phyloP scores from a whole-genome alignment of 2,329 filamentous ascomycete species.

The Fusarium domesticum region DNA sequence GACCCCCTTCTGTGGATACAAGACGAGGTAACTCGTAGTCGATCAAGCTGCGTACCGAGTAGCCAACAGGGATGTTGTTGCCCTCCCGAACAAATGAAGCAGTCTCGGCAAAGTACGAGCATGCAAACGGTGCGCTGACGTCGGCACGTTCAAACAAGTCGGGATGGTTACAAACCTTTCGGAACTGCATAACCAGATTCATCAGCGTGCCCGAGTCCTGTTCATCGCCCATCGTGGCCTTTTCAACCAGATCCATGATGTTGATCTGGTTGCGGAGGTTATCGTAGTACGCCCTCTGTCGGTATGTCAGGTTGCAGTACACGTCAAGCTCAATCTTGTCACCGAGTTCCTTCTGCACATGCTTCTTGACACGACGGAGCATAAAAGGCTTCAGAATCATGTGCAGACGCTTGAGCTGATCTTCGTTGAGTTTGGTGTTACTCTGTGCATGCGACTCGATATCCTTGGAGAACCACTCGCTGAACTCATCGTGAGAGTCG shows the following conservation, averaged over 20 bases:
- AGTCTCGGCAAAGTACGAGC: slow-evolving; percentile 88
- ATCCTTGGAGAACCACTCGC: slow-evolving; percentile 91
- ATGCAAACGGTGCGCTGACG: slow-evolving; percentile 79
- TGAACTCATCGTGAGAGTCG: slow-evolving; percentile 89
- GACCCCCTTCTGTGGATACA: slow-evolving; percentile 76
- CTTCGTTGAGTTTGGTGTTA: slow-evolving; percentile 99
- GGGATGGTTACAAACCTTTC: slow-evolving; percentile 98
- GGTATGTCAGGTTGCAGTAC: slow-evolving; percentile 94
- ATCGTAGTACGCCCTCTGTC: slow-evolving; percentile 88
- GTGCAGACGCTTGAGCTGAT: slow-evolving; percentile 92
- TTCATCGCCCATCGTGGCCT: slow-evolving; percentile 90
- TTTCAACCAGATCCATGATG: slow-evolving; percentile 97
- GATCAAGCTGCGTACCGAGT: slow-evolving; percentile 83
- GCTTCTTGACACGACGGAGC: slow-evolving; percentile 99
- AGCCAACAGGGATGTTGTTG: slow-evolving; percentile 71
- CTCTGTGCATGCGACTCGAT: slow-evolving; percentile 98
- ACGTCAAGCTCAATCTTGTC: slow-evolving; percentile 98
- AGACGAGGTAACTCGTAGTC: slow-evolving; percentile 79
- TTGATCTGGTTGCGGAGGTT: slow-evolving; percentile 96
- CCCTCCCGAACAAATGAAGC: slow-evolving; percentile 93
- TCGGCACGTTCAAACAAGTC: slow-evolving; percentile 95
- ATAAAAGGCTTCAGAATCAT: slow-evolving; percentile 99
- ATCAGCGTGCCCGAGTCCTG: slow-evolving; percentile 93
- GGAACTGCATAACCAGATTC: slow-evolving; percentile 99
- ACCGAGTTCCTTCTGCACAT: slow-evolving; percentile 96